Conservation (phyloP, 352 stramenopile genomes). For the Phytophthora nicotianae region DNA sequence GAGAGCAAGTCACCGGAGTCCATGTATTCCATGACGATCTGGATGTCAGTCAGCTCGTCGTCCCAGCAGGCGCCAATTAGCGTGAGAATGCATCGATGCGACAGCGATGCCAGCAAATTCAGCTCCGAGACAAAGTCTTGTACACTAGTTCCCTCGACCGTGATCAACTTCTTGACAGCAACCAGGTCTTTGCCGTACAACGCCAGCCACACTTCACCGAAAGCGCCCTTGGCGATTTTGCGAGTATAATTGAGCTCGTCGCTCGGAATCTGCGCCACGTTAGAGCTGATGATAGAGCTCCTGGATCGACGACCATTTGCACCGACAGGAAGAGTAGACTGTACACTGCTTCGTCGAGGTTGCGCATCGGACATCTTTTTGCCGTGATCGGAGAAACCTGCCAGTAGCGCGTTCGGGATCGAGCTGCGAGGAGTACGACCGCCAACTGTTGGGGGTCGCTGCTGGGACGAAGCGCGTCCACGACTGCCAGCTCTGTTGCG, state of each 20-base stretch:
- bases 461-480: slow-evolving; percentile 38
- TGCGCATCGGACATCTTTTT: slow-evolving; percentile 44
- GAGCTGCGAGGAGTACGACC: slow-evolving; percentile 34
- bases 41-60: slow-evolving; percentile 64
- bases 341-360: slow-evolving; percentile 38
- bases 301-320: slow-evolving; percentile 21
- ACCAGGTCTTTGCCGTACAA: slow-evolving; percentile 68
- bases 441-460: slow-evolving; percentile 29
- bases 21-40: slow-evolving; percentile 88
- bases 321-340: slow-evolving; percentile 30
- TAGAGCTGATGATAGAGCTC: slow-evolving; percentile 47
- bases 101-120: slow-evolving; percentile 80
- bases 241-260: slow-evolving; percentile 83
- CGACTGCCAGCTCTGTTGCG: slow-evolving; percentile 35
- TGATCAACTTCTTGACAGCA: slow-evolving; percentile 83
- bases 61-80: slow-evolving; percentile 81
- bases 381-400: slow-evolving; percentile 36
- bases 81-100: slow-evolving; percentile 74
- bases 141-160: slow-evolving; percentile 56
- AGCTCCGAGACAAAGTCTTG: slow-evolving; percentile 79
- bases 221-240: slow-evolving; percentile 80
- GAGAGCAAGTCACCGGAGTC: slow-evolving; percentile 71
- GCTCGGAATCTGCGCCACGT: slow-evolving; percentile 58
- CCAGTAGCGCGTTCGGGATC: slow-evolving; percentile 39
- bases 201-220: slow-evolving; percentile 84